Evolutionary conservation across 73 alveolate genomes (phyloP).

Genomic region (Tetrahymena elliotti): DNA sequence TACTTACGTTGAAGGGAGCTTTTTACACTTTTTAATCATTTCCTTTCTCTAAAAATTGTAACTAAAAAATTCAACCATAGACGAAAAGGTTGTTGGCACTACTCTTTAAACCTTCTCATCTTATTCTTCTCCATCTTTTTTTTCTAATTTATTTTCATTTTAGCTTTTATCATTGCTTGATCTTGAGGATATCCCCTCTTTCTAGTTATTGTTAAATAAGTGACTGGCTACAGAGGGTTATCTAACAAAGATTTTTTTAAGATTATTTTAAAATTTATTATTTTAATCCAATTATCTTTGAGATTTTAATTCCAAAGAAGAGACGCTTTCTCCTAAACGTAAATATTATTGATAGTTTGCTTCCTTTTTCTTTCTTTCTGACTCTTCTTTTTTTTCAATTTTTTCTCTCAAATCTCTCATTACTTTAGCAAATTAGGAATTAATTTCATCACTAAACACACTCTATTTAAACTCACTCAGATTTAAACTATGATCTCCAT

Average conservation of each 20-base stretch:
- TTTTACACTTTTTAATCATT: not conserved
- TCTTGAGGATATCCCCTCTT: not conserved
- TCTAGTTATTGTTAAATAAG: not conserved
- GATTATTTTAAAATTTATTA: not conserved
- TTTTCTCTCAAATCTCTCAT: constrained; percentile 24
- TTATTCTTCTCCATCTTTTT: not conserved
- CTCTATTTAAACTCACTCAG: constrained; percentile 16
- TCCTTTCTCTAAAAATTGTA: not conserved
- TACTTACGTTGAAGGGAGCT: not conserved
- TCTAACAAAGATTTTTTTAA: not conserved
- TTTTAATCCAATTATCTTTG: not conserved
- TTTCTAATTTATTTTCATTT: not conserved
- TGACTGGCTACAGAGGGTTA: not conserved
- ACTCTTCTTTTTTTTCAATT: not conserved
- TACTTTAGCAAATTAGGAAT: constrained; percentile 9
- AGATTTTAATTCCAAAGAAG: not conserved
- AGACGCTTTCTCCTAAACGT: not conserved
- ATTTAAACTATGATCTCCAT: constrained; percentile 2
- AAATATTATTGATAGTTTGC: not conserved
- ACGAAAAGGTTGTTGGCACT: not conserved
- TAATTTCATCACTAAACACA: not conserved
- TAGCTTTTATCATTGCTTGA: not conserved
- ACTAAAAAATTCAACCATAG: not conserved
- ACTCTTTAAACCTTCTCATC: not conserved
- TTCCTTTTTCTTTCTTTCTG: not conserved